These are phyloP conservation scores for Phragmites australis DNA, from an alignment of 176 grass and related monocot species.

Conservation along the genomic window DNA sequence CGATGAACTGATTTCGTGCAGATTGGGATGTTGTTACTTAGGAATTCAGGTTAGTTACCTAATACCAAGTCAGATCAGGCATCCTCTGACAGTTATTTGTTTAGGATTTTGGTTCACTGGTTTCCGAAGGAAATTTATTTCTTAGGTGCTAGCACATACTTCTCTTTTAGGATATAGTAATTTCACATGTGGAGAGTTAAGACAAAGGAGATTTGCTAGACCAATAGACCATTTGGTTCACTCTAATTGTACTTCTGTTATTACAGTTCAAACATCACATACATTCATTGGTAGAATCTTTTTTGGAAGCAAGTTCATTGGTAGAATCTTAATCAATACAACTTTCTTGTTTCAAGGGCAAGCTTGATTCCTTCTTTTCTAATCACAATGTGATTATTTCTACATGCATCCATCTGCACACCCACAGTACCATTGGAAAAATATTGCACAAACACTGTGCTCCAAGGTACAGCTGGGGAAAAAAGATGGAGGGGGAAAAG, in stretches of 20 bases:
- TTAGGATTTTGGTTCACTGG: no score
- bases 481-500: constrained; percentile 35
- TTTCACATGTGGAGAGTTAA: background rate
- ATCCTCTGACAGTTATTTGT: no score
- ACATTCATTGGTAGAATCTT: background rate
- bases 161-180: background rate
- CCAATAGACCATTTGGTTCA: background rate
- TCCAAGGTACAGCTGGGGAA: constrained; percentile 36
- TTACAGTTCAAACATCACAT: background rate
- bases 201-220: background rate
- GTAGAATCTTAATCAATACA: background rate
- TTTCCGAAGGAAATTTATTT: background rate
- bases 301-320: no score
- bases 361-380: constrained; percentile 38
- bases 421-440: constrained; percentile 47
- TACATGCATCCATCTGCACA: constrained; percentile 47
- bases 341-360: constrained; percentile 1
- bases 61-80: no score
- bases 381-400: constrained; percentile 43
- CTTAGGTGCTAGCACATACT: background rate
- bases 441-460: constrained; percentile 47
- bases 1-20: no score
- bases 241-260: background rate
- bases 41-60: no score
- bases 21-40: no score